Percentiles rank a stretch among this genome's conserved stretches.
Evolutionary conservation across 345 rosid genomes (phyloP).

Genomic region (Melastoma malabathricum): DNA sequence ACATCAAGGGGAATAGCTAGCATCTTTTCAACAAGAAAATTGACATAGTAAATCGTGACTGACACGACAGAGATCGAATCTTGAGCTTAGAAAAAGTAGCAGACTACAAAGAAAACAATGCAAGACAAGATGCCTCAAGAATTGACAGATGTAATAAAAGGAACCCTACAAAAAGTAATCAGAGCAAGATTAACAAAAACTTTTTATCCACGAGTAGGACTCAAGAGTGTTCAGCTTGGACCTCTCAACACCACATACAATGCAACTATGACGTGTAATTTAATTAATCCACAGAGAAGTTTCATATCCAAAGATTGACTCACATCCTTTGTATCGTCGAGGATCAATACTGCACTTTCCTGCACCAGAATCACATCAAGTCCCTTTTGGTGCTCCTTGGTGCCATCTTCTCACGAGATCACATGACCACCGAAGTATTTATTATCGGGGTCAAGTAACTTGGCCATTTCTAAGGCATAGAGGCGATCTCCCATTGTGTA

Average conservation of each 20-base stretch:
- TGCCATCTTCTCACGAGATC: constrained; percentile 89
- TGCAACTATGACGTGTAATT: not conserved
- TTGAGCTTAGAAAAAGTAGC: too few species aligned
- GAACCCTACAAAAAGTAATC: too few species aligned
- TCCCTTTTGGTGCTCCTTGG: constrained; percentile 71
- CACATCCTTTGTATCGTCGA: constrained; percentile 82
- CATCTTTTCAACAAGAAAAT: not conserved
- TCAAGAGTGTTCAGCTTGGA: too few species aligned
- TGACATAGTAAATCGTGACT: not conserved
- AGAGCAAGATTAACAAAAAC: too few species aligned
- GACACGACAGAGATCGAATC: too few species aligned
- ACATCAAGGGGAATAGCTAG: not conserved
- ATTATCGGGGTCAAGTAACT: constrained; percentile 60
- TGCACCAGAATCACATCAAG: constrained; percentile 79
- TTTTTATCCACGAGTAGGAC: too few species aligned
- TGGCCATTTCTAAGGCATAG: constrained; percentile 85
- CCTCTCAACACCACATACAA: not conserved
- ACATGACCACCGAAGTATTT: constrained; percentile 55
- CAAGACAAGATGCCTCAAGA: too few species aligned
- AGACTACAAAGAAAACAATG: too few species aligned
- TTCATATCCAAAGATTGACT: constrained; percentile 15
- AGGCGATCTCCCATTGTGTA: constrained; percentile 88
- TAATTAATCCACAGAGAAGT: not conserved
- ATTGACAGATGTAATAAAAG: too few species aligned
- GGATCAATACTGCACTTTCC: constrained; percentile 76